Conservation (phyloP, 2,329 filamentous ascomycete species). For the Coniochaeta sp. region DNA sequence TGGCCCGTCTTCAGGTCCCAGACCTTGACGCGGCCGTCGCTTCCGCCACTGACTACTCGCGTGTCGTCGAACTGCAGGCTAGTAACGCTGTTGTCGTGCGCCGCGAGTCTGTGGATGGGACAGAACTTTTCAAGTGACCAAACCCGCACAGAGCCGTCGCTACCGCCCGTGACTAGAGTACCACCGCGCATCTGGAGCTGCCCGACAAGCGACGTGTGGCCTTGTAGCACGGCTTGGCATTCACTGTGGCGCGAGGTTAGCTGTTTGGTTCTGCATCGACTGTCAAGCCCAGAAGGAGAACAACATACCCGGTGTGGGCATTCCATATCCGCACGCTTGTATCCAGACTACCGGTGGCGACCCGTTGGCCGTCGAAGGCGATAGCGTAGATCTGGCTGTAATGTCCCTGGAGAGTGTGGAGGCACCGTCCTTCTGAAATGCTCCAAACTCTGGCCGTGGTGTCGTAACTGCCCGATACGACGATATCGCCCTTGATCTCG, state of each 20-base stretch:
- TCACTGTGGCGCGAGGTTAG: slow-evolving; percentile 40
- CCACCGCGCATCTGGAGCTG: slow-evolving; percentile 94
- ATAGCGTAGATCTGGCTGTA: slow-evolving; percentile 99
- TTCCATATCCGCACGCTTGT: slow-evolving; percentile 98
- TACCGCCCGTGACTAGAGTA: slow-evolving; percentile 91
- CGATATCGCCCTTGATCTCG: slow-evolving; percentile 91
- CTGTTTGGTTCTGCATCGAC: background rate
- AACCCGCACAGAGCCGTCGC: slow-evolving; percentile 90
- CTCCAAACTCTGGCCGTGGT: slow-evolving; percentile 97
- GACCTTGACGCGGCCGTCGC: slow-evolving; percentile 95
- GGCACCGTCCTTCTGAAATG: slow-evolving; percentile 87
- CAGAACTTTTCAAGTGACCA: slow-evolving; percentile 91
- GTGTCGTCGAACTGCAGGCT: slow-evolving; percentile 96
- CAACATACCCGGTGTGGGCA: slow-evolving; percentile 69
- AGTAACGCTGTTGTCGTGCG: slow-evolving; percentile 97
- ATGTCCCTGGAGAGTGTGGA: slow-evolving; percentile 85
- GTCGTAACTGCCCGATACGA: slow-evolving; percentile 98
- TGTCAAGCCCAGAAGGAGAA: background rate
- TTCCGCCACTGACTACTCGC: slow-evolving; percentile 90
- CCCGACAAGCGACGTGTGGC: slow-evolving; percentile 92
- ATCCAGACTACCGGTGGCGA: slow-evolving; percentile 92
- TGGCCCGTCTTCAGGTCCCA: slow-evolving; percentile 94
- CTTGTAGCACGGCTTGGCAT: slow-evolving; percentile 87
- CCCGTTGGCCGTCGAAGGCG: slow-evolving; percentile 87
- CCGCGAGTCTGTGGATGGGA: slow-evolving; percentile 87